A percentile compares a stretch with the other conserved stretches of the same genome.
phyloP scores from a whole-genome alignment of 2,329 filamentous ascomycete genomes.

The Metarhizium brunneum region DNA sequence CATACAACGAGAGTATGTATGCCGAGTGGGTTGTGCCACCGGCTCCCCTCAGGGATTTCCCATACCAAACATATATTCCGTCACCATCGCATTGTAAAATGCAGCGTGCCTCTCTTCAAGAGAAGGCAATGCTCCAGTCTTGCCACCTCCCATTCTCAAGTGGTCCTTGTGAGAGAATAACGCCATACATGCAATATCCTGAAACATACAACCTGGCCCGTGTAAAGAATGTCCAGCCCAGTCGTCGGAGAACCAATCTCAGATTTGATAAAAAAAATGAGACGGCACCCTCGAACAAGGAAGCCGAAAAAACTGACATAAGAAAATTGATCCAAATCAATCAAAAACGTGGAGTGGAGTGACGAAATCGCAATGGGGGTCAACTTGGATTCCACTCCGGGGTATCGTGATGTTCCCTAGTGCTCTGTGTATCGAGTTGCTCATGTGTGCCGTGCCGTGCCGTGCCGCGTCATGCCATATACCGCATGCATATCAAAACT shows the following conservation, averaged over 20 bases:
- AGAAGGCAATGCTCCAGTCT: neutral
- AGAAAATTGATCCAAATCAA: conserved; percentile 6
- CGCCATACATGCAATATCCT: conserved; percentile 8
- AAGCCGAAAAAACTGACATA: neutral
- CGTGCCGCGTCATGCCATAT: conserved; percentile 8
- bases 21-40: conserved; percentile 6
- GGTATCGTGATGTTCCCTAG: conserved; percentile 28
- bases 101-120: neutral
- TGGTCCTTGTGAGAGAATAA: neutral
- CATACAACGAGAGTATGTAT: neutral
- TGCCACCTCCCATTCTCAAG: conserved; percentile 1
- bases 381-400: conserved; percentile 27
- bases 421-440: conserved; percentile 25
- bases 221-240: neutral
- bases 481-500: conserved; percentile 1
- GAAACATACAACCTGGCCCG: conserved; percentile 2
- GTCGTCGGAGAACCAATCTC: neutral
- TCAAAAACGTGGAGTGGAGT: conserved; percentile 27
- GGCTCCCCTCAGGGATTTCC: conserved; percentile 1
- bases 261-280: neutral
- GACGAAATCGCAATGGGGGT: conserved; percentile 22
- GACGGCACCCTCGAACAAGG: neutral
- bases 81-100: neutral
- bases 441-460: conserved; percentile 22
- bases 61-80: neutral